Evolutionary conservation across 805 yeast genomes (phyloP), one percentile per base, ranked within the genome.

Genomic region (Candida corydali): DNA sequence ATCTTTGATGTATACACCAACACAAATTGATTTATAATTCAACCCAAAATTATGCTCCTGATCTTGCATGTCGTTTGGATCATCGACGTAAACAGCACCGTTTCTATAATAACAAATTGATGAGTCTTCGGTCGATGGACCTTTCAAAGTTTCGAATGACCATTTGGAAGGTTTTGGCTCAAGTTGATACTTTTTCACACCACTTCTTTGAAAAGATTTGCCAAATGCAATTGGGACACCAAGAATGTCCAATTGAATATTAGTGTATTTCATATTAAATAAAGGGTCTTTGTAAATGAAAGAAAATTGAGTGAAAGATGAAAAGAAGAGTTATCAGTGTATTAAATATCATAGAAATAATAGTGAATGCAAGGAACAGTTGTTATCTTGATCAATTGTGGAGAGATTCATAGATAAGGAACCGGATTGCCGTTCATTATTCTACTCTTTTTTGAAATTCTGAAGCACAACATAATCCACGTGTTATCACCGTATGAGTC

Each of bases 131-230:
- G 20, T 16, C 17, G 31, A 28, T 15, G 31, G 31, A 17, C 31
- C 31, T 28, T 28, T 28, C n/a, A 28, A 28, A 28, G 31, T 28
- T 17, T 14, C 5, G 11, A 28, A 28, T 28, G 31, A 28, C 31
- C 31, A 28, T 16, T 15, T 28, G n/a, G 5, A 17, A 5, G 31
- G 19, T 15, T 15, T 28, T 16, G 31, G 31, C 20, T 28, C 31
- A 9, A 28, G 9, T 28, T 28, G 31, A 28, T 28, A 28, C 11
- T 28, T 28, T 10, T 28, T 28, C 17, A 16, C 19, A 16, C 31
- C 31, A 7, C 11, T 28, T 15, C 20, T 5, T 17, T 28, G 31
- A 7, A 28, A 28, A 15, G 31, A 28, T 17, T 28, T 15, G 4
- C 31, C 31, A 7, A 28, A 7, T 15, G 31, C 5, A 12, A 28